phyloP scores from a whole-genome alignment of 2,329 filamentous ascomycete genomes.

The Colletotrichum lentis region DNA sequence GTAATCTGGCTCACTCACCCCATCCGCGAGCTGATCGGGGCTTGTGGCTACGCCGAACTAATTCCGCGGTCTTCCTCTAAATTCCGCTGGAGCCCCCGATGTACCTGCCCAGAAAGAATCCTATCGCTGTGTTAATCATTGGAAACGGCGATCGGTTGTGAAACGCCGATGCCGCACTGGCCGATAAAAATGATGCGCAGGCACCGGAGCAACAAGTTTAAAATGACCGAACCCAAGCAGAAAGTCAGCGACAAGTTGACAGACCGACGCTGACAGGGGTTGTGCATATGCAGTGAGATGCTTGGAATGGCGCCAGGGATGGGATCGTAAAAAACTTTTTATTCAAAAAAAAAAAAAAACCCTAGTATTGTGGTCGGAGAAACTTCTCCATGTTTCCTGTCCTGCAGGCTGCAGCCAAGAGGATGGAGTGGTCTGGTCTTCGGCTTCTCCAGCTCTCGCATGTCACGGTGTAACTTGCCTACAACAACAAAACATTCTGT shows the following conservation, averaged over 20 bases:
- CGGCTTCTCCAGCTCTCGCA: background rate
- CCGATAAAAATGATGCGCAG: background rate
- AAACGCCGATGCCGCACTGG: slow-evolving; percentile 3
- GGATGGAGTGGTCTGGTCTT: slow-evolving; percentile 10
- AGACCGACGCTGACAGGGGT: background rate
- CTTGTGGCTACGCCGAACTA: background rate
- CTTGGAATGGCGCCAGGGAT: background rate
- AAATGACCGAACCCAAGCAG: background rate
- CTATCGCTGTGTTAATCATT: background rate
- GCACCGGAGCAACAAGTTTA: background rate
- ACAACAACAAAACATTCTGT: no score
- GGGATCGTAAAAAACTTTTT: background rate
- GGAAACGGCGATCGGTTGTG: background rate
- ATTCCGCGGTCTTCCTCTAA: background rate
- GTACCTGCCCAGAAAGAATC: background rate
- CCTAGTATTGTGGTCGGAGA: background rate
- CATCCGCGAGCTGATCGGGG: background rate
- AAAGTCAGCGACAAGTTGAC: background rate
- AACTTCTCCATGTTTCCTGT: slow-evolving; percentile 11
- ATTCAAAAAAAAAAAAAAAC: no score
- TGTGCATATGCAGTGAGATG: slow-evolving; percentile 1
- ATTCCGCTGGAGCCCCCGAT: background rate
- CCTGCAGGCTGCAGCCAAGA: slow-evolving; percentile 32
- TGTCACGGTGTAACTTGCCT: background rate
- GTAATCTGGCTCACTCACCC: background rate